Evolutionary conservation across 2,329 filamentous ascomycete species (phyloP), one percentile per base, ranked within the genome.

Genomic region (Penicillium sp.): DNA sequence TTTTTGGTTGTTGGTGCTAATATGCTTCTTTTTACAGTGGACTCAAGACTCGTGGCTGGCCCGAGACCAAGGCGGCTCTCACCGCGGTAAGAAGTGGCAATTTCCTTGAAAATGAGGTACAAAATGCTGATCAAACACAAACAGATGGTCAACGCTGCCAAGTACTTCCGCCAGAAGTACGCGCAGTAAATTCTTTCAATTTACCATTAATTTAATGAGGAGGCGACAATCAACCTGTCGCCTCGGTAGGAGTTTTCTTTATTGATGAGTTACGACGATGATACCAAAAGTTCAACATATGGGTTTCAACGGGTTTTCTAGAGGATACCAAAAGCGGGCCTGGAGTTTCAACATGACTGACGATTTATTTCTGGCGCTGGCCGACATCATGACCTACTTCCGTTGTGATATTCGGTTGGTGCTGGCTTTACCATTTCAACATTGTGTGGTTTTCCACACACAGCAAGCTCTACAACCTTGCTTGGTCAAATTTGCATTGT

Each of bases 31-130:
- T 41, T 29, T 29, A 6, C 16, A 44, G 94, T 75, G 94, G 94
- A 83, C 87, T 99, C 58, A 99, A 99, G 91, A 99, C 94, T 68
- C 90, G 94, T 70, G 89, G 96, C 82, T 97, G 94, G 93, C 86
- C 89, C 78, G 93, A 99, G 87, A 96, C 92, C 78, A 97, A 97
- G 88, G 91, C 91, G 73, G 90, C 93, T 56, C 82, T 99, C 73
- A 81, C 81, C 81, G 96, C 47, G 18, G 41, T 45, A 45, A 45
- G 41, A 21, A 21, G 1, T 21, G 12, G 10, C 15, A 34, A 34
- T 46, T 3, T 8, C 9, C 8, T 6, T 1, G 6, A n/a, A 21
- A 13, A 5, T 34, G n/a, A 34, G 9, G 31, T 46, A 9, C 21
- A 23, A 35, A 46, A 46, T 46, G 45, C 45, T 46, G 2, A 46